Conservation (phyloP, 2,329 filamentous ascomycete genomes). For the Trichoderma koningii region DNA sequence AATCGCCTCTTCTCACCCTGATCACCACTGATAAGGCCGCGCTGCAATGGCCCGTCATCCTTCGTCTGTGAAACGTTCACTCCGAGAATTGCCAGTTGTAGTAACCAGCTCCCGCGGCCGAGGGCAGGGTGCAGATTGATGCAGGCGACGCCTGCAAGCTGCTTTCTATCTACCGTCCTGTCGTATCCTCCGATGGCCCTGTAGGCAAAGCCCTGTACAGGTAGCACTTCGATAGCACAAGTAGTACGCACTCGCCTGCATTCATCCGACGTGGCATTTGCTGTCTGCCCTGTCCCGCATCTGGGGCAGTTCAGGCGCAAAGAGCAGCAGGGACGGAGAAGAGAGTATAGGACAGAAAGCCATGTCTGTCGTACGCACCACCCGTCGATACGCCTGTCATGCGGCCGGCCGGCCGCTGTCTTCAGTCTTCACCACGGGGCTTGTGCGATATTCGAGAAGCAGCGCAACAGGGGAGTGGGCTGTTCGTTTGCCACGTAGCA, state of each 20-base stretch:
- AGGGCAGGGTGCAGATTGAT: constrained; percentile 9
- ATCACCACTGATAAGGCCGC: not conserved
- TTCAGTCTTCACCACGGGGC: not conserved
- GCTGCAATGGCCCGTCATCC: not conserved
- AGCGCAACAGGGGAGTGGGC: not conserved
- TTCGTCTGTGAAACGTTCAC: not conserved
- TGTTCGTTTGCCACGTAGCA: constrained; percentile 4
- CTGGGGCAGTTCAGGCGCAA: not conserved
- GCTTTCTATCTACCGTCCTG: not conserved
- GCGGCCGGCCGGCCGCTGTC: constrained; percentile 5
- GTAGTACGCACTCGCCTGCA: not conserved
- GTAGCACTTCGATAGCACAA: not conserved
- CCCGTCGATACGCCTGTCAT: not conserved
- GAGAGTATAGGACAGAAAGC: not conserved
- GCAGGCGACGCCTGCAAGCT: constrained; percentile 1
- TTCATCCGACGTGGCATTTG: not conserved
- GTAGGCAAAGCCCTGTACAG: not conserved
- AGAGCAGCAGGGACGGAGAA: too few species aligned
- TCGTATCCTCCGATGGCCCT: constrained; percentile 10
- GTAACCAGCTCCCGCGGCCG: not conserved
- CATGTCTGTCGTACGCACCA: not conserved
- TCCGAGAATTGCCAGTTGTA: not conserved
- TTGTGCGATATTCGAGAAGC: constrained; percentile 16
- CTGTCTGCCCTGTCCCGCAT: not conserved
- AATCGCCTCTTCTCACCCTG: too few species aligned